Base-by-base conservation (phyloP, 2,329 filamentous ascomycete species). In the Zymoseptoria tritici region DNA sequence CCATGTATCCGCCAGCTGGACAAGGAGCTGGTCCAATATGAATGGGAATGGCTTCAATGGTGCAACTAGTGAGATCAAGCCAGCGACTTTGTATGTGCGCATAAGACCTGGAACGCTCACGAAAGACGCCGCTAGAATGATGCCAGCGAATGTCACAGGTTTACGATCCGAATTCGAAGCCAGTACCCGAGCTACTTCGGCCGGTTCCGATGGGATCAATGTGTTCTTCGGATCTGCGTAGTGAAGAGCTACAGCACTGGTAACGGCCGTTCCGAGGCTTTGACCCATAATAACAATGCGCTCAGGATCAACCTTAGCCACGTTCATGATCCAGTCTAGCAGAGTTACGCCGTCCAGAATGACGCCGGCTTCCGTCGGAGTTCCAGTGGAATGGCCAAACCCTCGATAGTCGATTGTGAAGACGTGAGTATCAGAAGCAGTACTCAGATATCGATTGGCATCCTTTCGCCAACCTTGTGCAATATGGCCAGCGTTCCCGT, bases 361-460 rank as follows among this genome's bases (percentile, higher is more conserved):
- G 7, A 97, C 77, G 0, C 93, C 93, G 42, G 82, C 77, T 76
- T 97, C 93, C 0, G 86, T 87, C 0, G 93, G 93, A 3, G 75
- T 77, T n/a, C 93, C 91, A 0, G 86, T 90, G 8, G 89, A 94
- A 49, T 84, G 81, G 0, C 91, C 92, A 67, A 90, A 97, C 6
- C 92, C 92, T 19, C 92, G 88, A 75, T 97, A 97, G 78, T 96
- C 91, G 68, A 96, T 85, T 49, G 90, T 84, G n/a, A 97, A 79
- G 52, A 96, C 83, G 71, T 97, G 92, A 57, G 91, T 84, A 58
- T 82, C 79, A 1, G 88, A 88, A 2, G 86, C 85, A 56, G 88
- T 83, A 3, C 91, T 85, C 50, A 96, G 78, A 52, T 86, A 82
- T 67, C 91, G 90, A 72, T 95, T 95, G 59, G 85, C 88, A 31